A percentile compares a stretch with the other conserved stretches of the same genome.
Evolutionary conservation across 169 alveolate species (phyloP).

Genomic region (Cryptosporidium ryanae): DNA sequence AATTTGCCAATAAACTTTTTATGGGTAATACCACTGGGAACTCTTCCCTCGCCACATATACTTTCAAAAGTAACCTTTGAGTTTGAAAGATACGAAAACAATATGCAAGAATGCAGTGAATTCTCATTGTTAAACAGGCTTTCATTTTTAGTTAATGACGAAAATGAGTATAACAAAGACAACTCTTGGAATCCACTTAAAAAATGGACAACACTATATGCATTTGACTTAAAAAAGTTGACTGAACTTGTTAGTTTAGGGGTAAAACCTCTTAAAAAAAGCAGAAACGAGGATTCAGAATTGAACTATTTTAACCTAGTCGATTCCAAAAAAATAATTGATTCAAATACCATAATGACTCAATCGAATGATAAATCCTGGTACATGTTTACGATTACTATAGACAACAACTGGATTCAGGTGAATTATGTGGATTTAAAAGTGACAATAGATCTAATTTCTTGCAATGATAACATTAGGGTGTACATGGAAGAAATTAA

Average conservation of each 20-base stretch:
- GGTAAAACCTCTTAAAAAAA: not conserved
- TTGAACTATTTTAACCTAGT: not conserved
- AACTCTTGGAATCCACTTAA: slow-evolving; percentile 68
- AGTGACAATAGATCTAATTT: slow-evolving; percentile 1
- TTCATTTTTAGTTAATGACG: slow-evolving; percentile 8
- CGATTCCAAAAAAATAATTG: not conserved
- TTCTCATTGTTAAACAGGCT: too few species aligned
- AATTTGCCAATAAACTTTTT: slow-evolving; percentile 52
- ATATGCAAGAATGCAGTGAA: not conserved
- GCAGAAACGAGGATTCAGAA: not conserved
- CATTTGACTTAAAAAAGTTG: slow-evolving; percentile 3
- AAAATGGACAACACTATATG: slow-evolving; percentile 49
- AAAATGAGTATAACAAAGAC: slow-evolving; percentile 27
- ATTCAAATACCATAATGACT: not conserved
- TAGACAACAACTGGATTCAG: slow-evolving; percentile 47
- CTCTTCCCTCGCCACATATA: slow-evolving; percentile 73
- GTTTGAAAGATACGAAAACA: slow-evolving; percentile 24
- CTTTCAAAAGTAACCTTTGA: slow-evolving; percentile 27
- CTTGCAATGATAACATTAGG: not conserved
- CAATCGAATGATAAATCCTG: not conserved
- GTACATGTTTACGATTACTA: slow-evolving; percentile 6
- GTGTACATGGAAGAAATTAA: slow-evolving; percentile 14
- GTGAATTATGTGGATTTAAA: slow-evolving; percentile 13
- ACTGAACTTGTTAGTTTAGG: slow-evolving; percentile 3
- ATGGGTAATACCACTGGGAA: slow-evolving; percentile 66